Evolutionary conservation across 768 basidiomycete genomes (phyloP).

Genomic region (Amanita rubescens): DNA sequence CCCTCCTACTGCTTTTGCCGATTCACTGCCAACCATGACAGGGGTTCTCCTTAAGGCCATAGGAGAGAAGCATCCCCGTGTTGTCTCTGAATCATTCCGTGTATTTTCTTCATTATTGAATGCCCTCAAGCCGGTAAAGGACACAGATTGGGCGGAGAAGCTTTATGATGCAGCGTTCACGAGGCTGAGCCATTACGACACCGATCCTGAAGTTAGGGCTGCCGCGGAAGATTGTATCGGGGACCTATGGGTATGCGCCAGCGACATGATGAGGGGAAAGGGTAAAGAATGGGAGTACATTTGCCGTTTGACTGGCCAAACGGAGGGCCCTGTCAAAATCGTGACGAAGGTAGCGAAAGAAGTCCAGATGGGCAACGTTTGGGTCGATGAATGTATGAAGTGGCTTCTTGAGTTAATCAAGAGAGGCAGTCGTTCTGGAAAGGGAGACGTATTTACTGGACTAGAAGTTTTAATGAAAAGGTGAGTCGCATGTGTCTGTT

Average conservation of each 20-base stretch:
- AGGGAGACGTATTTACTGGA: slow-evolving; percentile 72
- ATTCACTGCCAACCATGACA: slow-evolving; percentile 58
- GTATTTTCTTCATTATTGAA: slow-evolving; percentile 80
- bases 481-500: slow-evolving; percentile 26
- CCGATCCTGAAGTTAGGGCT: slow-evolving; percentile 84
- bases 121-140: slow-evolving; percentile 62
- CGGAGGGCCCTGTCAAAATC: slow-evolving; percentile 71
- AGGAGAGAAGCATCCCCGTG: slow-evolving; percentile 79
- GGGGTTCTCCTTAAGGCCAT: slow-evolving; percentile 70
- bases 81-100: slow-evolving; percentile 83
- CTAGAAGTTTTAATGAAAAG: slow-evolving; percentile 65
- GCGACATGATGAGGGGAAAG: slow-evolving; percentile 58
- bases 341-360: slow-evolving; percentile 79
- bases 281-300: slow-evolving; percentile 78
- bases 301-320: slow-evolving; percentile 61
- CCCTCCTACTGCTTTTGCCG: slow-evolving; percentile 47
- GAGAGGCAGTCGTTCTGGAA: slow-evolving; percentile 74
- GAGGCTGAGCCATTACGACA: slow-evolving; percentile 71
- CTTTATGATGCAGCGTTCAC: slow-evolving; percentile 71
- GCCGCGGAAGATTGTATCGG: slow-evolving; percentile 80
- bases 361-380: slow-evolving; percentile 61
- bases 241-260: slow-evolving; percentile 82
- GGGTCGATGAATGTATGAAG: slow-evolving; percentile 76
- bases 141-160: slow-evolving; percentile 57
- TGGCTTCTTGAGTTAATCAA: slow-evolving; percentile 70